Evolutionary conservation across 805 yeast genomes (phyloP), one percentile per base, ranked within the genome.

Genomic region (Spathaspora boniae): DNA sequence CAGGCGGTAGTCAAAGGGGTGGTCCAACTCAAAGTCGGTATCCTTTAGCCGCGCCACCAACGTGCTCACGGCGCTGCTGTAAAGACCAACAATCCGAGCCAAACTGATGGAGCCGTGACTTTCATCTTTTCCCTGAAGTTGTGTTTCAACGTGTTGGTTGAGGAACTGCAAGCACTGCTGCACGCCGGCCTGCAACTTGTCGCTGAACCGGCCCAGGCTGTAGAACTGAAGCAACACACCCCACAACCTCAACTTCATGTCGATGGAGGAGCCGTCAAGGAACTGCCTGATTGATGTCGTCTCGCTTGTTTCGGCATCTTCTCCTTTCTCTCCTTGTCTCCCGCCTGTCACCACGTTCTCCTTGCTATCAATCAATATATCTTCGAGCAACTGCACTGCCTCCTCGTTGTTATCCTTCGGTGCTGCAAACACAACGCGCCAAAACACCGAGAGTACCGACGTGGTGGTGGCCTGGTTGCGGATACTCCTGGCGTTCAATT

Each of bases 211-310:
- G 11, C 44, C 47, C 6, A 48, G 52, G 16, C 49, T 51, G 46
- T 82, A 85, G 37, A 72, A 71, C 43, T 72, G 76, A 31, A 86
- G 68, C 12, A 89, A 61, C 16, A 82, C 69, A 21, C 75, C 76
- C 95, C 97, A 89, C 2, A 93, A 58, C 36, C 80, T 80, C 25
- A 88, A 60, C 37, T 75, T 76, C 52, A 87, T 70, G 16, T 76
- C 81, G 16, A 82, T 62, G 0, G 93, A 76, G 0, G 94, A 78
- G 9, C 63, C 65, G 3, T 65, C 58, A 11, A 93, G 63, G 50
- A 91, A 86, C 9, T 63, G 56, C 16, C 70, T 64, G 54, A 87
- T 79, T 6, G 88, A 78, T 5, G 34, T 18, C 6, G 65, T 46
- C 0, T 68, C 60, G 2, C 33, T 18, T 6, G 65, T 46, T 0